These are phyloP conservation scores for Tolypocladium paradoxum DNA, from an alignment of 2,329 filamentous ascomycete genomes.

Conservation along the genomic window DNA sequence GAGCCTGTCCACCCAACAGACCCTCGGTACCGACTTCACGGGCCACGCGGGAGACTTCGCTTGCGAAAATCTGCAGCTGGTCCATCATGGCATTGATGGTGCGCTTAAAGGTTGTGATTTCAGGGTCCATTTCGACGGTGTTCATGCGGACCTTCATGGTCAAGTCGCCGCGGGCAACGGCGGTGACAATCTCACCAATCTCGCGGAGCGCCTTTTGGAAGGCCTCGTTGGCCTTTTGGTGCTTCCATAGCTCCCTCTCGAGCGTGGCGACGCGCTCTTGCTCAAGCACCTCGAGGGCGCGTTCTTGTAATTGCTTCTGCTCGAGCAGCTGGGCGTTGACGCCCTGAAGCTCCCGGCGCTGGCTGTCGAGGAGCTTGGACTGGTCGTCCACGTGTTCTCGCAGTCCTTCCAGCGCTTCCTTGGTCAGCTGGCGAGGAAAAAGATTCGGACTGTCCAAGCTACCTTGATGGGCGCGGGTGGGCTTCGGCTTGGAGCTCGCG, in stretches of 20 bases:
- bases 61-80: constrained; percentile 90
- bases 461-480: constrained; percentile 31
- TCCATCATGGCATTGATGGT: constrained; percentile 99
- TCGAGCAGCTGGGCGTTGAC: constrained; percentile 78
- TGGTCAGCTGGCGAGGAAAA: constrained; percentile 47
- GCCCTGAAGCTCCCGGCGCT: constrained; percentile 74
- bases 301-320: constrained; percentile 76
- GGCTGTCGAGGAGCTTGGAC: constrained; percentile 80
- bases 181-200: constrained; percentile 94
- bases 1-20: constrained; percentile 84
- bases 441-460: constrained; percentile 25
- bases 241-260: constrained; percentile 90
- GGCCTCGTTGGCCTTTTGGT: constrained; percentile 94
- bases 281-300: constrained; percentile 72
- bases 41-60: constrained; percentile 87
- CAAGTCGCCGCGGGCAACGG: constrained; percentile 87
- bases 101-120: constrained; percentile 95
- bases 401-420: constrained; percentile 75
- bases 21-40: constrained; percentile 95
- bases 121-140: constrained; percentile 91
- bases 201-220: constrained; percentile 96
- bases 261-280: constrained; percentile 78
- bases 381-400: constrained; percentile 89
- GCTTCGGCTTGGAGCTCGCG: constrained; percentile 28
- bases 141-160: constrained; percentile 97